Evolutionary conservation across 2,329 filamentous ascomycete genomes (phyloP), one percentile per base, ranked within the genome.

Genomic region (Fusarium protoensiforme): DNA sequence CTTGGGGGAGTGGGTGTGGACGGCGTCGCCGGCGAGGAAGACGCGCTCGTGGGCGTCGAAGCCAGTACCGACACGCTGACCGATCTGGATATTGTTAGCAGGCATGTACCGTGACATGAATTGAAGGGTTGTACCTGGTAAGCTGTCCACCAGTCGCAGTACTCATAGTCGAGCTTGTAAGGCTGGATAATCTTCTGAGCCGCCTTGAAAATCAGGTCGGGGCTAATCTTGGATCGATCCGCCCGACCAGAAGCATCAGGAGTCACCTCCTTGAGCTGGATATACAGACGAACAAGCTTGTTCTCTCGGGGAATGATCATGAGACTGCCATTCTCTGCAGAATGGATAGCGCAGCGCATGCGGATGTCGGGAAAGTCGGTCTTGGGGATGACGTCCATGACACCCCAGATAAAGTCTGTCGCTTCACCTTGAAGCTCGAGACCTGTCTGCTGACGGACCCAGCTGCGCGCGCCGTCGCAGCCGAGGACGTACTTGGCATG

Each of bases 21-120:
- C 88, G 2, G 90, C 92, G 79, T 93, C 92, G 3, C 92, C 92
- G 0, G 91, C 90, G 6, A 94, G 84, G 78, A 95, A 94, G 11
- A 95, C 85, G 2, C 91, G 86, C 36, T 88, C 85, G 20, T 84
- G 80, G 8, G 84, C 84, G 43, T 86, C 87, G 79, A 92, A 92
- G 46, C 85, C 83, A 1, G 85, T 86, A 5, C 88, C 89, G 0
- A 92, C 87, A 11, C 92, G 84, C 76, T 93, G 91, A 0, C 91
- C 91, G 53, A 93, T 92, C 54, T 57, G 11, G 7, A 20, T 1
- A 27, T 4, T n/a, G 35, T 57, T 18, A 57, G 54, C 16, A n/a
- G 0, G 5, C 9, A 6, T 11, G 9, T 16, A 27, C 6, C 27
- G 14, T 1, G 3, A 27, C 2, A 24, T 18, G 20, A 6, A 9